A percentile compares a stretch with the other conserved stretches of the same genome.
phyloP scores from a whole-genome alignment of 2,329 filamentous ascomycete species.

The Fusarium compactum region DNA sequence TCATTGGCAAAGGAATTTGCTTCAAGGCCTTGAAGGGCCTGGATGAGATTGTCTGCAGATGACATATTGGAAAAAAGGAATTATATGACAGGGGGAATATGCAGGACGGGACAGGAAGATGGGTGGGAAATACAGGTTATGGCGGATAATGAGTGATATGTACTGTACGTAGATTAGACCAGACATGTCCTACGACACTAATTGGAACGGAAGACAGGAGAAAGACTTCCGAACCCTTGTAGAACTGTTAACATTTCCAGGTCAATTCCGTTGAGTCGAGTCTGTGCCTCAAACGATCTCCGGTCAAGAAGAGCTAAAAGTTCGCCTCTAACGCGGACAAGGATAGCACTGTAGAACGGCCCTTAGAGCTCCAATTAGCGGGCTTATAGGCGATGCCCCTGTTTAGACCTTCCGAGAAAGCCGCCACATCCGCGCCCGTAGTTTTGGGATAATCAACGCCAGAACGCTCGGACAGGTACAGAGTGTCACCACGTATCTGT shows the following conservation, averaged over 20 bases:
- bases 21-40: conserved; percentile 44
- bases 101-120: neutral
- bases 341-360: neutral
- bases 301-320: neutral
- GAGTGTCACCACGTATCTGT: neutral
- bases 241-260: neutral
- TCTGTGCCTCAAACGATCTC: conserved; percentile 4
- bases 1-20: conserved; percentile 50
- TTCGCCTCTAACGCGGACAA: neutral
- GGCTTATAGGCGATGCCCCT: neutral
- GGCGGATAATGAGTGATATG: conserved; percentile 5
- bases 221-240: neutral
- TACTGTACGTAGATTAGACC: neutral
- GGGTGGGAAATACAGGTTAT: neutral
- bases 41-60: conserved; percentile 45
- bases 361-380: neutral
- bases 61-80: conserved; percentile 31
- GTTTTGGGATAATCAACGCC: neutral
- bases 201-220: neutral
- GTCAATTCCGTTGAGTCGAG: neutral
- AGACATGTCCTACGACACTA: neutral
- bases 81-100: neutral
- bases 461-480: neutral
- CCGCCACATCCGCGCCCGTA: neutral
- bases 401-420: neutral